Conservation (phyloP, 1,284 basidiomycete species). For the Ganoderma multipileum region DNA sequence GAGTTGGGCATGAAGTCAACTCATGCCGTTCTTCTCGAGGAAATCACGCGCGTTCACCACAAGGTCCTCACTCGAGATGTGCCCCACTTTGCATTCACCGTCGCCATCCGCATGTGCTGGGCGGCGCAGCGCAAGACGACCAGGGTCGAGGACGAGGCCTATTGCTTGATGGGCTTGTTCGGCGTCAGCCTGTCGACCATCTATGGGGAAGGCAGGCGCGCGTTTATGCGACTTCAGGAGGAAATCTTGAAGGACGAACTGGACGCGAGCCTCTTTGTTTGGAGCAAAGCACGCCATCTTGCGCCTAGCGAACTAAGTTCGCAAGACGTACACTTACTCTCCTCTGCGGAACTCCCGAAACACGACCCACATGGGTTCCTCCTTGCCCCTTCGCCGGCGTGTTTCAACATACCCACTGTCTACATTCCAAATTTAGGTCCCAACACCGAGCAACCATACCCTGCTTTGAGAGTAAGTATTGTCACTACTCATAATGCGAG, state of each 20-base stretch:
- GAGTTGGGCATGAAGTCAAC: slow-evolving; percentile 8
- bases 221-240: slow-evolving; percentile 7
- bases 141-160: slow-evolving; percentile 9
- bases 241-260: slow-evolving; percentile 1
- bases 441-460: not conserved
- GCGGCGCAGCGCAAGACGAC: not conserved
- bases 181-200: not conserved
- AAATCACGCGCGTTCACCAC: not conserved
- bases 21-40: not conserved
- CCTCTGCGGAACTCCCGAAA: not conserved
- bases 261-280: slow-evolving; percentile 13
- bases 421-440: not conserved
- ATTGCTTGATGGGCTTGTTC: slow-evolving; percentile 9
- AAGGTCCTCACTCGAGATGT: not conserved
- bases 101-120: slow-evolving; percentile 9
- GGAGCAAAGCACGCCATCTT: not conserved
- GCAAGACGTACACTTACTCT: not conserved
- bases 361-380: not conserved
- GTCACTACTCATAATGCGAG: not conserved
- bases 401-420: not conserved
- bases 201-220: slow-evolving; percentile 7
- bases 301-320: not conserved
- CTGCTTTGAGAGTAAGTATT: not conserved
- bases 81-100: not conserved
- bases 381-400: slow-evolving; percentile 3